Percentiles rank a stretch among this genome's conserved stretches.
phyloP scores from a whole-genome alignment of 2,329 filamentous ascomycete genomes.

The Pseudocercospora fuligena region DNA sequence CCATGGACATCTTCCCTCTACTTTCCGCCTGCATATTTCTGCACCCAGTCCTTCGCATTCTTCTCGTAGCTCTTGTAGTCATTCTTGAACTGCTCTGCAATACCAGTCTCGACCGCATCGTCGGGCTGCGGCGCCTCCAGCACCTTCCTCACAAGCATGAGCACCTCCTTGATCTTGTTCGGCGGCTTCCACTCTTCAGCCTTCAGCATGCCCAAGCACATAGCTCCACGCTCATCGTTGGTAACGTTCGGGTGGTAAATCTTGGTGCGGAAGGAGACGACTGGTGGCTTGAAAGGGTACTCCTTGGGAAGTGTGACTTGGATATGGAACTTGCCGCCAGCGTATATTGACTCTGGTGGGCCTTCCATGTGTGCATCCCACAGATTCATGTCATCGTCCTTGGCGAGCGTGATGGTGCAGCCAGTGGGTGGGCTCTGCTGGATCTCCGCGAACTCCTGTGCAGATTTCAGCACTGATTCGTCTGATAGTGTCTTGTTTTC shows the following conservation, averaged over 20 bases:
- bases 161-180: slow-evolving; percentile 73
- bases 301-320: slow-evolving; percentile 73
- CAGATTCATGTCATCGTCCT: slow-evolving; percentile 68
- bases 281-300: slow-evolving; percentile 89
- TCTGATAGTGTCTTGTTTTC: slow-evolving; percentile 6
- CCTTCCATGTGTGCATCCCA: slow-evolving; percentile 72
- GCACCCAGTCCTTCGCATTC: slow-evolving; percentile 74
- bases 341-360: slow-evolving; percentile 67
- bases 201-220: slow-evolving; percentile 85
- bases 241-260: slow-evolving; percentile 96
- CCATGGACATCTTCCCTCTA: neutral
- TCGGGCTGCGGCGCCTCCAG: slow-evolving; percentile 83
- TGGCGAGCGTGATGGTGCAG: slow-evolving; percentile 60
- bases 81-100: slow-evolving; percentile 81
- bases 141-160: slow-evolving; percentile 75
- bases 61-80: slow-evolving; percentile 73
- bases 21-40: slow-evolving; percentile 64
- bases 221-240: slow-evolving; percentile 81
- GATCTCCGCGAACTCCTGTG: slow-evolving; percentile 66
- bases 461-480: slow-evolving; percentile 12
- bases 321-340: slow-evolving; percentile 75
- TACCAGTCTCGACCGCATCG: slow-evolving; percentile 83
- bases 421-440: slow-evolving; percentile 60
- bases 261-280: slow-evolving; percentile 80
- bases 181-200: slow-evolving; percentile 91